These are phyloP conservation scores for Ilyonectria robusta DNA, from an alignment of 2,329 filamentous ascomycete genomes.

Conservation along the genomic window DNA sequence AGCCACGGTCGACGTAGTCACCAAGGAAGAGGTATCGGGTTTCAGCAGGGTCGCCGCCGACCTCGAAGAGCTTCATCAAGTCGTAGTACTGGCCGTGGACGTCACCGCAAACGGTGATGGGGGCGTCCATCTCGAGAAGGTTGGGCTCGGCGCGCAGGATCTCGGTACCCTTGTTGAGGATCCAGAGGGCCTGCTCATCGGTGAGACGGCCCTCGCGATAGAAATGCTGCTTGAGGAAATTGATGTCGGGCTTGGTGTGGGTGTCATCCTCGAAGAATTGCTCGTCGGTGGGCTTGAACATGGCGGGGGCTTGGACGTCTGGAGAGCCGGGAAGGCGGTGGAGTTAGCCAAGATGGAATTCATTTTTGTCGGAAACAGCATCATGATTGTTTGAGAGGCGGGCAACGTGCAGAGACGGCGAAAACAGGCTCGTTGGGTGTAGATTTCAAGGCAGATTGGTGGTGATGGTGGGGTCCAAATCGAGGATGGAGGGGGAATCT, in stretches of 20 bases:
- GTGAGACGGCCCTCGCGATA: slow-evolving; percentile 97
- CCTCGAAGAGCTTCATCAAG: slow-evolving; percentile 99
- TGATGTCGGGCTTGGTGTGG: slow-evolving; percentile 88
- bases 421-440: slow-evolving; percentile 11
- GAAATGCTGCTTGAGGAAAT: slow-evolving; percentile 98
- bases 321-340: slow-evolving; percentile 34
- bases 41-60: slow-evolving; percentile 95
- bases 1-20: slow-evolving; percentile 97
- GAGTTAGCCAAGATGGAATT: slow-evolving; percentile 37
- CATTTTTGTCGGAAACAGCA: slow-evolving; percentile 8
- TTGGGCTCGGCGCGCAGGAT: slow-evolving; percentile 93
- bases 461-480: slow-evolving; percentile 42
- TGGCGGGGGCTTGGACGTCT: slow-evolving; percentile 99
- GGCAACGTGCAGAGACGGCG: neutral
- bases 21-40: slow-evolving; percentile 97
- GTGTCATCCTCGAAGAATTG: slow-evolving; percentile 94
- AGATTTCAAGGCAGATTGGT: slow-evolving; percentile 28
- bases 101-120: slow-evolving; percentile 98
- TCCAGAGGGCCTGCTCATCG: slow-evolving; percentile 97
- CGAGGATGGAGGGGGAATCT: slow-evolving; percentile 37
- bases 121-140: slow-evolving; percentile 98
- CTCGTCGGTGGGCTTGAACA: slow-evolving; percentile 91
- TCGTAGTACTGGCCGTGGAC: slow-evolving; percentile 99
- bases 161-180: slow-evolving; percentile 89
- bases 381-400: neutral